Conservation (phyloP, 2,329 filamentous ascomycete species). For the Pseudovirgaria hyperparasitica region DNA sequence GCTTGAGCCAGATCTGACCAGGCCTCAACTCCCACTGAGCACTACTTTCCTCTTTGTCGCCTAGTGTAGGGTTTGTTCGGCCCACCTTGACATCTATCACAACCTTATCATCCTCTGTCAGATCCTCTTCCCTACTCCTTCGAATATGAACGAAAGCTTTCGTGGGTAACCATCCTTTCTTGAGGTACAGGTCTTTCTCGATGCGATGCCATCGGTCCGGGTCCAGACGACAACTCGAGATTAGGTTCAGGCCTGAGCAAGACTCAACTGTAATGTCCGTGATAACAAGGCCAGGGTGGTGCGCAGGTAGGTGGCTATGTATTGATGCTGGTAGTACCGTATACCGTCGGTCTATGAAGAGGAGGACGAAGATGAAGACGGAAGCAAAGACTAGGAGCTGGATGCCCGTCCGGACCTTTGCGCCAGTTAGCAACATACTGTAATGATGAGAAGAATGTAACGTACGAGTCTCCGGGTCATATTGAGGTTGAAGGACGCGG, state of each 20-base stretch:
- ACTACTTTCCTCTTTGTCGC: conserved; percentile 41
- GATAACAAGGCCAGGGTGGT: conserved; percentile 72
- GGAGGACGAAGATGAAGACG: conserved; percentile 53
- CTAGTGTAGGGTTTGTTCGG: conserved; percentile 52
- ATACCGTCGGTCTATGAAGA: conserved; percentile 81
- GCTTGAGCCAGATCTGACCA: conserved; percentile 70
- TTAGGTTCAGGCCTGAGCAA: conserved; percentile 61
- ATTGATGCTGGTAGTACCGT: conserved; percentile 73
- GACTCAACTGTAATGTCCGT: conserved; percentile 71
- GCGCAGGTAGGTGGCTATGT: conserved; percentile 70
- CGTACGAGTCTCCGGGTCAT: conserved; percentile 29
- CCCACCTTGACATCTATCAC: conserved; percentile 69
- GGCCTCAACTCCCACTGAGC: conserved; percentile 68
- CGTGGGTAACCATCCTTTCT: conserved; percentile 56
- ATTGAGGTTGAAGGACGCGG: conserved; percentile 4
- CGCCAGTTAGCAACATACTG: conserved; percentile 7
- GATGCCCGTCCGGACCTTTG: conserved; percentile 47
- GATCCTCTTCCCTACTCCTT: conserved; percentile 75
- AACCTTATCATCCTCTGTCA: conserved; percentile 60
- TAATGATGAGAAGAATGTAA: conserved; percentile 1
- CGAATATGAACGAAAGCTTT: conserved; percentile 73
- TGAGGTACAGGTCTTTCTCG: conserved; percentile 80
- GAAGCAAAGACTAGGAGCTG: conserved; percentile 58
- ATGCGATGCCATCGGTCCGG: conserved; percentile 64
- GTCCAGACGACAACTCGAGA: conserved; percentile 66